Evolutionary conservation across 257 asterid species (phyloP).

Genomic region (Petrea volubilis): DNA sequence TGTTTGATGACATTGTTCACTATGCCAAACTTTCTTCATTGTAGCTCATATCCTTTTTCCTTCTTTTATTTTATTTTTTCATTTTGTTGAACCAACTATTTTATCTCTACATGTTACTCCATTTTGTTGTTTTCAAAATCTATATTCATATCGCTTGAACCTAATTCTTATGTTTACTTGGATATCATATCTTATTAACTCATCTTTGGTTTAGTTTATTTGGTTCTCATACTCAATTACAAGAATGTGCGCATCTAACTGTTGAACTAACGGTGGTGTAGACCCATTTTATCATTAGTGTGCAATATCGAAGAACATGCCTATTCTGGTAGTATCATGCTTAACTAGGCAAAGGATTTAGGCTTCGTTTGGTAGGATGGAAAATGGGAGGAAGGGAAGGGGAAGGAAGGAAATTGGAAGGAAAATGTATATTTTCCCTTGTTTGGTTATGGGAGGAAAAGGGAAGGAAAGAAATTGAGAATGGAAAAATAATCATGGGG

Average conservation of each 20-base stretch:
- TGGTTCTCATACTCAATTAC: background rate
- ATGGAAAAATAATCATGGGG: too few species aligned
- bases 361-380: too few species aligned
- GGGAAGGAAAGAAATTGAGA: too few species aligned
- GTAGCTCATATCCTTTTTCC: too few species aligned
- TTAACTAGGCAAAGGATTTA: background rate
- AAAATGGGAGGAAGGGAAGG: too few species aligned
- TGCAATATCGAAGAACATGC: background rate
- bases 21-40: background rate
- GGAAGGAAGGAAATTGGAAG: too few species aligned
- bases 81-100: background rate
- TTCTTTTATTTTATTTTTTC: background rate
- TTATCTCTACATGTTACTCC: background rate
- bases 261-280: background rate
- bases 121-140: background rate
- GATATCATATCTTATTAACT: background rate
- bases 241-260: background rate
- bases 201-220: background rate
- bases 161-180: background rate
- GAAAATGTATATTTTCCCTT: too few species aligned
- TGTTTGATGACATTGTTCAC: background rate
- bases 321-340: background rate
- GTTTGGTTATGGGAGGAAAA: too few species aligned
- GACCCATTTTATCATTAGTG: background rate
- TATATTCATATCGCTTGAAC: background rate